phyloP scores from a whole-genome alignment of 768 basidiomycete genomes.

The Botryobasidium botryosum region DNA sequence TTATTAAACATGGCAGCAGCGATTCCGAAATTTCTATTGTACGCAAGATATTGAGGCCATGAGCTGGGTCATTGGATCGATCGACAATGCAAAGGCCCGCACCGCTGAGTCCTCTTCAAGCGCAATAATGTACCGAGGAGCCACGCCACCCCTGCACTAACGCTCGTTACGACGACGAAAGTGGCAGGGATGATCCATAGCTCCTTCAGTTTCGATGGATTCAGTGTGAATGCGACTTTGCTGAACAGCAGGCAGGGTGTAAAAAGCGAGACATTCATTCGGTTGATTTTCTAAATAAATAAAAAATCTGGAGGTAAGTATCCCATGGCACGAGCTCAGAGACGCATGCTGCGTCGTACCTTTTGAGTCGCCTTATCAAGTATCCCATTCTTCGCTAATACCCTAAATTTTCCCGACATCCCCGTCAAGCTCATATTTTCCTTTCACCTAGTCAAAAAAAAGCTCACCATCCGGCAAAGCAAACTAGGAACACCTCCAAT shows the following conservation, averaged over 20 bases:
- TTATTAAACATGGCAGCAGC: constrained; percentile 86
- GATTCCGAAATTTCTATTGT: constrained; percentile 56
- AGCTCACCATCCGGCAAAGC: constrained; percentile 45
- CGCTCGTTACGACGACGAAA: constrained; percentile 56
- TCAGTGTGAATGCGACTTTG: constrained; percentile 85
- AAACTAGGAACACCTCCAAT: constrained; percentile 72
- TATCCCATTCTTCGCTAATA: constrained; percentile 61
- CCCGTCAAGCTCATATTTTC: neutral
- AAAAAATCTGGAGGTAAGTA: neutral
- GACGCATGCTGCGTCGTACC: constrained; percentile 26
- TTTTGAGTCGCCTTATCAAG: constrained; percentile 83
- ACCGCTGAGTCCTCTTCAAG: constrained; percentile 65
- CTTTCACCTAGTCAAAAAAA: neutral
- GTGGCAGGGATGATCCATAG: constrained; percentile 78
- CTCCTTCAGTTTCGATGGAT: constrained; percentile 36
- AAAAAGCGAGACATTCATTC: constrained; percentile 77
- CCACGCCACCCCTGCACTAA: constrained; percentile 56
- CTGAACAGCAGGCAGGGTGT: constrained; percentile 79
- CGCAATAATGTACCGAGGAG: constrained; percentile 42
- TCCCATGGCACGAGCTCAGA: neutral
- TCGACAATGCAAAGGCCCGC: no score
- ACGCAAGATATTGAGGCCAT: neutral
- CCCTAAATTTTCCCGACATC: constrained; percentile 18
- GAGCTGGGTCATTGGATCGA: neutral
- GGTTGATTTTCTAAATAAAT: constrained; percentile 45